A percentile compares a stretch with the other conserved stretches of the same genome.
Evolutionary conservation across 2,329 filamentous ascomycete genomes (phyloP).

Genomic region (Colletotrichum nymphaeae): DNA sequence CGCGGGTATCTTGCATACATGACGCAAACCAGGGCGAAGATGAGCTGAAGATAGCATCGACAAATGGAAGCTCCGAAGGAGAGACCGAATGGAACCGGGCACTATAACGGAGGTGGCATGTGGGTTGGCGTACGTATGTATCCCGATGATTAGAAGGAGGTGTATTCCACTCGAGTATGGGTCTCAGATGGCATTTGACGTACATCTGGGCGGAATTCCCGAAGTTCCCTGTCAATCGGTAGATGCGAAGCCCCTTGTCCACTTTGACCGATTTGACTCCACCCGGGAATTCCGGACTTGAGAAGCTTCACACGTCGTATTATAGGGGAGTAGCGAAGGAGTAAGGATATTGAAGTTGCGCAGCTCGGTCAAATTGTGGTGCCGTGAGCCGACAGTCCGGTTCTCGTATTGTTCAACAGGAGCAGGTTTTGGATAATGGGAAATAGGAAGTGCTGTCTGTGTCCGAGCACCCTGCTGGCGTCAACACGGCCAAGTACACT

Average conservation of each 20-base stretch:
- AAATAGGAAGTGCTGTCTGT: not conserved
- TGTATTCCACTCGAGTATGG: slow-evolving; percentile 5
- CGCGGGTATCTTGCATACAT: slow-evolving; percentile 20
- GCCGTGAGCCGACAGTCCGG: not conserved
- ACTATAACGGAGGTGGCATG: not conserved
- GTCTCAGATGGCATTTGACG: slow-evolving; percentile 2
- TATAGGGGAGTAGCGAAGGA: not conserved
- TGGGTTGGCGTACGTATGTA: slow-evolving; percentile 4
- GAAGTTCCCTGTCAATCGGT: not conserved
- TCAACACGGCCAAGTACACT: not conserved
- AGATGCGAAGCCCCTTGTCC: not conserved
- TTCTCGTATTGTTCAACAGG: not conserved
- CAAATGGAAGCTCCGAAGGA: slow-evolving; percentile 9
- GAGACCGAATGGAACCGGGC: slow-evolving; percentile 10
- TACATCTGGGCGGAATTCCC: slow-evolving; percentile 4
- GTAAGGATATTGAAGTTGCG: not conserved
- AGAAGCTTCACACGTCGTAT: not conserved
- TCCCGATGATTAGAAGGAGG: slow-evolving; percentile 2
- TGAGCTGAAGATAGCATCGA: slow-evolving; percentile 7
- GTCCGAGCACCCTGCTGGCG: not conserved
- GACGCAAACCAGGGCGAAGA: slow-evolving; percentile 14
- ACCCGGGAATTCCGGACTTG: not conserved
- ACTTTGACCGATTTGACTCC: not conserved
- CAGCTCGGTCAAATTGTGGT: not conserved
- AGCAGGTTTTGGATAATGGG: not conserved